phyloP scores from a whole-genome alignment of 1,284 basidiomycete species.

The Schizopora paradoxa region DNA sequence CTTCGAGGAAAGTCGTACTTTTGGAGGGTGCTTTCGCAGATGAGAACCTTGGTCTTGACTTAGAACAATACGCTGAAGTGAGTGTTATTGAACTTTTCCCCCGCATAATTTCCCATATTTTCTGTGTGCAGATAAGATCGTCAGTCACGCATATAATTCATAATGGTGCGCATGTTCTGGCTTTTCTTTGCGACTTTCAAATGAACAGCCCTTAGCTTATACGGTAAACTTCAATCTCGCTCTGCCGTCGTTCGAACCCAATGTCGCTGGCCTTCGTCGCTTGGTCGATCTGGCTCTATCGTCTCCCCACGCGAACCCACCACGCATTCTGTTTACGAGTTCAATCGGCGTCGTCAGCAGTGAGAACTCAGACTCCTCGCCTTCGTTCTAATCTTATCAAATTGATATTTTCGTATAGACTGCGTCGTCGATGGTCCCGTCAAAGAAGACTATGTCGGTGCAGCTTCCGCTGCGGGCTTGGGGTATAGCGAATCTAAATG shows the following conservation, averaged over 20 bases:
- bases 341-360: constrained; percentile 29
- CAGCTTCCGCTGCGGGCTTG: constrained; percentile 20
- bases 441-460: constrained; percentile 21
- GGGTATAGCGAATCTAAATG: constrained; percentile 35
- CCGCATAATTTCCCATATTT: neutral
- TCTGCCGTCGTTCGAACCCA: constrained; percentile 23
- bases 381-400: neutral
- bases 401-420: constrained; percentile 16
- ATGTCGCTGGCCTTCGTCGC: constrained; percentile 21
- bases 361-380: constrained; percentile 9
- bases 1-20: constrained; percentile 25
- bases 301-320: constrained; percentile 23
- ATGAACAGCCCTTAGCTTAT: constrained; percentile 26
- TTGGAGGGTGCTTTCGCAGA: constrained; percentile 26
- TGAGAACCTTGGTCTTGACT: constrained; percentile 23
- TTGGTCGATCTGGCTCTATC: constrained; percentile 27
- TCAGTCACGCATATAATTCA: constrained; percentile 21
- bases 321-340: constrained; percentile 30
- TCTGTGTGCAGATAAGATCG: constrained; percentile 11
- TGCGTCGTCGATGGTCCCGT: constrained; percentile 16
- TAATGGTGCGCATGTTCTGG: constrained; percentile 11
- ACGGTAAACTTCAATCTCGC: constrained; percentile 32
- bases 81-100: constrained; percentile 7
- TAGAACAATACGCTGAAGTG: constrained; percentile 24
- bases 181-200: neutral